A percentile compares a stretch with the other conserved stretches of the same genome.
phyloP scores from a whole-genome alignment of 2,329 filamentous ascomycete species.

The Microcyclospora pomicola region DNA sequence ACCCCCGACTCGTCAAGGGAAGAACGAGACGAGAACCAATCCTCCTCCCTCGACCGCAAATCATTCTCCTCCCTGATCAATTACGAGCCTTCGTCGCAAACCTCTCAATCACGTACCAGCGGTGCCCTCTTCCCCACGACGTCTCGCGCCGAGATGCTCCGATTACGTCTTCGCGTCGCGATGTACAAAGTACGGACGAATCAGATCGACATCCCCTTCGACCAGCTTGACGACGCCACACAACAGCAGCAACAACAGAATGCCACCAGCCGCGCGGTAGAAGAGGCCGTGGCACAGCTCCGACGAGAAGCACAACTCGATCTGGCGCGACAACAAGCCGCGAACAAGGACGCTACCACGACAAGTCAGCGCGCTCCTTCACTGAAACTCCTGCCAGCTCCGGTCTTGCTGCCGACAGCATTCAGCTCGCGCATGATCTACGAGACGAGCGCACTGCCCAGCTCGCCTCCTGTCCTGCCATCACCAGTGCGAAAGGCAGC shows the following conservation, averaged over 20 bases:
- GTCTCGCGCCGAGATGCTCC: conserved; percentile 44
- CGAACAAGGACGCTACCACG: conserved; percentile 1
- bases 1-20: conserved; percentile 11
- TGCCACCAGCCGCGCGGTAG: conserved; percentile 7
- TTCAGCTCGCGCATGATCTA: conserved; percentile 26
- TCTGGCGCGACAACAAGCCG: background rate
- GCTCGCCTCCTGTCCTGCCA: conserved; percentile 17
- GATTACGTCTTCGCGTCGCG: conserved; percentile 55
- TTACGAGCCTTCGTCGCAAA: conserved; percentile 32
- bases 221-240: conserved; percentile 32
- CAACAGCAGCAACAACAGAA: conserved; percentile 2
- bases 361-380: background rate
- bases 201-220: conserved; percentile 52
- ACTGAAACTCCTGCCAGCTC: conserved; percentile 23
- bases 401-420: conserved; percentile 26
- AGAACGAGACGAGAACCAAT: conserved; percentile 12
- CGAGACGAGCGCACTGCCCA: conserved; percentile 16
- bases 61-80: conserved; percentile 37
- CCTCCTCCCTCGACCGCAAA: conserved; percentile 20
- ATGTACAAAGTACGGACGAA: conserved; percentile 64
- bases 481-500: background rate
- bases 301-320: conserved; percentile 8
- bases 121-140: conserved; percentile 20
- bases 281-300: conserved; percentile 16
- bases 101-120: conserved; percentile 2